phyloP scores from a whole-genome alignment of 345 rosid species.

The Eucalyptus decipiens region DNA sequence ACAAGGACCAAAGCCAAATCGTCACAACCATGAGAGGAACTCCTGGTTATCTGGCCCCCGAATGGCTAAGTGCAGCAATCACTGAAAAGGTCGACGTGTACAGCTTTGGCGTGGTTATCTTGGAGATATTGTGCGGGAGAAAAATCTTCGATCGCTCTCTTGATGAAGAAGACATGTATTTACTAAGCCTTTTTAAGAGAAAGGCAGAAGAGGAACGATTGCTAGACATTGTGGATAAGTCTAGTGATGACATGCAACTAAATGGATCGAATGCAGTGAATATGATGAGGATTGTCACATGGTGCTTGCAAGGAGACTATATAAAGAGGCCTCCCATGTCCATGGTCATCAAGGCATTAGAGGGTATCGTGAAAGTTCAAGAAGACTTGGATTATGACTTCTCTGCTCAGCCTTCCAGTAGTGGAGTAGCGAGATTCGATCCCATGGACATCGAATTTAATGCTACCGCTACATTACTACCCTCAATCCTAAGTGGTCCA shows the following conservation, averaged over 20 bases:
- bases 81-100: slow-evolving; percentile 8
- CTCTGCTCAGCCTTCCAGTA: background rate
- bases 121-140: slow-evolving; percentile 14
- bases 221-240: slow-evolving; percentile 3
- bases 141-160: background rate
- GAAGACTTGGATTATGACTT: background rate
- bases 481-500: background rate
- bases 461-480: background rate
- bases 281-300: slow-evolving; percentile 12
- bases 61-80: background rate
- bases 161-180: background rate
- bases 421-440: background rate
- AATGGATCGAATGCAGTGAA: background rate
- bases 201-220: background rate
- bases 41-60: slow-evolving; percentile 3
- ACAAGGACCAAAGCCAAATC: background rate
- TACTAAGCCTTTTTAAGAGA: slow-evolving; percentile 5
- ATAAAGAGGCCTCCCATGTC: background rate
- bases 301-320: slow-evolving; percentile 26
- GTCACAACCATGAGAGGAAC: slow-evolving; percentile 1
- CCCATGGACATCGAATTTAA: background rate
- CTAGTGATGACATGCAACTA: slow-evolving; percentile 1
- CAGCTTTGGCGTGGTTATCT: slow-evolving; percentile 12
- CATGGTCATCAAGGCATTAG: slow-evolving; percentile 1
- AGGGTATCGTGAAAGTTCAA: background rate